Evolutionary conservation across 306 rosid genomes (phyloP), one percentile per base, ranked within the genome.

Genomic region (Fragaria iinumae): DNA sequence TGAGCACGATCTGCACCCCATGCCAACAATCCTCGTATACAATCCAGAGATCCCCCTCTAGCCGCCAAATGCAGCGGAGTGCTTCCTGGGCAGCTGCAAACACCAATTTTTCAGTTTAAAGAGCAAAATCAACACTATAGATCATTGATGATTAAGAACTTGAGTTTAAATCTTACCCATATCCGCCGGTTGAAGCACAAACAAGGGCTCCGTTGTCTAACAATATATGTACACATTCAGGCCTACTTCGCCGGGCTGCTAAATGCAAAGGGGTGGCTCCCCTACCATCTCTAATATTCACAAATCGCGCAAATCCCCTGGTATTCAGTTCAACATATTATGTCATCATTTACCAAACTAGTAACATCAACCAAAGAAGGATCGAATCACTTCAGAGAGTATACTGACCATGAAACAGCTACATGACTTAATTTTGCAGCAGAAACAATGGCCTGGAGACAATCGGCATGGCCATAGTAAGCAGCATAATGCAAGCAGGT

Each of bases 1-100:
- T 96, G 98, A 79, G 87, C 78, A 44, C 99, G 98, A 86, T 92
- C 99, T 3, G 97, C 99, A 48, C 99, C 99, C 99, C 99, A 96
- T 6, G 98, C 99, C 76, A 96, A 81, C 41, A 96, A 62, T 77
- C 85, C 92, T 0, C 99, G 85, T 71, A 96, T 86, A 83, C 99
- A 96, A 82, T 96, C 97, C 57, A 91, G 70, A 78, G 97, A 92
- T 25, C 99, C 98, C 29, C 97, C 99, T 85, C 93, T 90, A 56
- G 98, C 99, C 12, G 99, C 99, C 72, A 96, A 83, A 88, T 96
- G 99, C 74, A 96, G 98, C 43, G 99, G 90, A 73, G 99, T 88
- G 80, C 99, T 92, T 64, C 97, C 98, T 53, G 87, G 93, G 84
- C 78, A 96, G 55, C 99, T 96, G 96, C 78, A 75, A 76, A 78